phyloP scores from a whole-genome alignment of 306 rosid genomes.

The Cicer cuneatum region DNA sequence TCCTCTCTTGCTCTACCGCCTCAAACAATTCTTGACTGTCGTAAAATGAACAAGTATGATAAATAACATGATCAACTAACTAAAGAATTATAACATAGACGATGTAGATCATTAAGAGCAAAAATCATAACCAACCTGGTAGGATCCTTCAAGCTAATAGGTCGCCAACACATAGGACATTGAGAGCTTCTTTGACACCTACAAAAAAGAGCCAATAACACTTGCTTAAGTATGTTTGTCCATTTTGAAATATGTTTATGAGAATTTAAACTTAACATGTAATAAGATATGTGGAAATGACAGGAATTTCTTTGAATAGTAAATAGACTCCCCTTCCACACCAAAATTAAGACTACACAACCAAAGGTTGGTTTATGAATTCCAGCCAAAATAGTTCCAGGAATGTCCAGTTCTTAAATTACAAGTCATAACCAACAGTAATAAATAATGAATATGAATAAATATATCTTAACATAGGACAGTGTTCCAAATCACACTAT shows the following conservation, averaged over 20 bases:
- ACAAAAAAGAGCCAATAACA: slow-evolving; percentile 36
- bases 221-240: slow-evolving; percentile 3
- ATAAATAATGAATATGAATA: neutral
- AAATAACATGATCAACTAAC: slow-evolving; percentile 14
- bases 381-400: slow-evolving; percentile 10
- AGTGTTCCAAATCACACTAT: slow-evolving; percentile 15
- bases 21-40: slow-evolving; percentile 90
- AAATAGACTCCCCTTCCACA: slow-evolving; percentile 12
- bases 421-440: slow-evolving; percentile 7
- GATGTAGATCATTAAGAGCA: slow-evolving; percentile 20
- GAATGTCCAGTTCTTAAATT: neutral
- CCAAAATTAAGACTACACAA: slow-evolving; percentile 19
- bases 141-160: slow-evolving; percentile 81
- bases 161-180: slow-evolving; percentile 98
- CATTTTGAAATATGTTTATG: slow-evolving; percentile 25
- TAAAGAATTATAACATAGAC: slow-evolving; percentile 12
- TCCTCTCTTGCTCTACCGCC: slow-evolving; percentile 82
- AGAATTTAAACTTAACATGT: slow-evolving; percentile 6
- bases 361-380: slow-evolving; percentile 11
- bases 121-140: slow-evolving; percentile 60
- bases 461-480: neutral
- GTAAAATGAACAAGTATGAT: slow-evolving; percentile 40
- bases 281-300: slow-evolving; percentile 4
- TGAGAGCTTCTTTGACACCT: slow-evolving; percentile 98
- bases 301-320: slow-evolving; percentile 19